Conservation (phyloP, 768 basidiomycete species). For the Lactarius quietus region DNA sequence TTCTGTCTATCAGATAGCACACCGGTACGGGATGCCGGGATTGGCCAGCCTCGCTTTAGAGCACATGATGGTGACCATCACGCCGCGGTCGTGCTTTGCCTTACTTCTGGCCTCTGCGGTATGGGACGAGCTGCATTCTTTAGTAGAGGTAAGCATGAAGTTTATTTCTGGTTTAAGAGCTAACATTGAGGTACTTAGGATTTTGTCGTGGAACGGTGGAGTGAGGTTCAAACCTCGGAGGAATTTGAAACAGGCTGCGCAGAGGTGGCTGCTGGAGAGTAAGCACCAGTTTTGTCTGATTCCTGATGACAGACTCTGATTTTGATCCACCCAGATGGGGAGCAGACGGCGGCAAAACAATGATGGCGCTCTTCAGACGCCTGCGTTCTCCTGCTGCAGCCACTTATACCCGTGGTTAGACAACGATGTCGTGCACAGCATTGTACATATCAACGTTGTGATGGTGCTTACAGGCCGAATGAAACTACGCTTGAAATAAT, state of each 20-base stretch:
- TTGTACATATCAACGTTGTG: neutral
- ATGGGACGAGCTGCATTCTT: slow-evolving; percentile 59
- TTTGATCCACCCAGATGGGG: slow-evolving; percentile 51
- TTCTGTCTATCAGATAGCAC: slow-evolving; percentile 71
- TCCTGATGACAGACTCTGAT: slow-evolving; percentile 9
- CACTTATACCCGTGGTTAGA: slow-evolving; percentile 27
- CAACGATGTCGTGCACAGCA: neutral
- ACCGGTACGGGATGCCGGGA: slow-evolving; percentile 66
- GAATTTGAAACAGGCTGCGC: slow-evolving; percentile 69
- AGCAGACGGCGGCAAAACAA: slow-evolving; percentile 61
- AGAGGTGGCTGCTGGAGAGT: slow-evolving; percentile 75
- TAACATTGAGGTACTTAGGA: slow-evolving; percentile 41
- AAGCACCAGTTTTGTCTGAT: slow-evolving; percentile 17
- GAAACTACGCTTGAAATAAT: neutral
- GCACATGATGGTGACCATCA: slow-evolving; percentile 68
- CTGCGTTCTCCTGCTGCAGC: slow-evolving; percentile 52
- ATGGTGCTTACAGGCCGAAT: neutral
- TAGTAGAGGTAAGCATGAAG: slow-evolving; percentile 50
- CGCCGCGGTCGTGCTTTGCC: slow-evolving; percentile 62
- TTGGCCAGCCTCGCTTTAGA: slow-evolving; percentile 65
- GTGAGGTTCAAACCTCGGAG: slow-evolving; percentile 56
- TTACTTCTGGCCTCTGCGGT: slow-evolving; percentile 62
- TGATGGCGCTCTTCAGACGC: slow-evolving; percentile 63
- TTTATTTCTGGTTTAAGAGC: slow-evolving; percentile 13
- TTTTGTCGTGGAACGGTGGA: slow-evolving; percentile 75